phyloP scores from a whole-genome alignment of 1,139 yeast species.

The Trichomonascaceae sp. region DNA sequence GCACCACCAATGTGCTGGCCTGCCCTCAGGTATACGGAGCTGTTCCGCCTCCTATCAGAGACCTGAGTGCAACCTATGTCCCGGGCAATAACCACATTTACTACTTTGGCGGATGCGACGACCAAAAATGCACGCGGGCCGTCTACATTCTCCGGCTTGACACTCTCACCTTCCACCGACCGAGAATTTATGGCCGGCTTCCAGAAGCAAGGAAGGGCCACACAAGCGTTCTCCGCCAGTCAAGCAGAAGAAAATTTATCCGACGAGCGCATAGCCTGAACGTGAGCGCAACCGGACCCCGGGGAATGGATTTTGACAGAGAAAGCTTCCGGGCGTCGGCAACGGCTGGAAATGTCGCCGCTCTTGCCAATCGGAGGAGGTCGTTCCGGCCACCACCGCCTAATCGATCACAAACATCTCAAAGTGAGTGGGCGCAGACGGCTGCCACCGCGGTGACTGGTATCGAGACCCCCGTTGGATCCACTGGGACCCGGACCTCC shows the following conservation, averaged over 20 bases:
- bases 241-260: neutral
- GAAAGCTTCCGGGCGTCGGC: no score
- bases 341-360: no score
- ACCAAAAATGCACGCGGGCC: conserved; percentile 6
- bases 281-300: no score
- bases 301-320: no score
- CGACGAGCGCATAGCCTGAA: no score
- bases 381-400: no score
- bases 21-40: conserved; percentile 9
- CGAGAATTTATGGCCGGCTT: conserved; percentile 6
- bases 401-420: neutral
- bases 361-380: no score
- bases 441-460: neutral
- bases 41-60: conserved; percentile 11
- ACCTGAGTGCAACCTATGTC: conserved; percentile 10
- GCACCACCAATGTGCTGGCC: conserved; percentile 11
- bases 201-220: conserved; percentile 15
- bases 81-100: conserved; percentile 9
- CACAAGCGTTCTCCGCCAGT: conserved; percentile 7
- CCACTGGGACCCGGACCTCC: neutral
- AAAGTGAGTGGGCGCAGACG: neutral
- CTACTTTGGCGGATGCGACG: conserved; percentile 15
- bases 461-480: neutral
- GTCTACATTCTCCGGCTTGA: conserved; percentile 11
- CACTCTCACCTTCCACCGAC: conserved; percentile 7